Evolutionary conservation across 169 alveolate species (phyloP), one percentile per base, ranked within the genome.

Genomic region (Eimeria tenella): DNA sequence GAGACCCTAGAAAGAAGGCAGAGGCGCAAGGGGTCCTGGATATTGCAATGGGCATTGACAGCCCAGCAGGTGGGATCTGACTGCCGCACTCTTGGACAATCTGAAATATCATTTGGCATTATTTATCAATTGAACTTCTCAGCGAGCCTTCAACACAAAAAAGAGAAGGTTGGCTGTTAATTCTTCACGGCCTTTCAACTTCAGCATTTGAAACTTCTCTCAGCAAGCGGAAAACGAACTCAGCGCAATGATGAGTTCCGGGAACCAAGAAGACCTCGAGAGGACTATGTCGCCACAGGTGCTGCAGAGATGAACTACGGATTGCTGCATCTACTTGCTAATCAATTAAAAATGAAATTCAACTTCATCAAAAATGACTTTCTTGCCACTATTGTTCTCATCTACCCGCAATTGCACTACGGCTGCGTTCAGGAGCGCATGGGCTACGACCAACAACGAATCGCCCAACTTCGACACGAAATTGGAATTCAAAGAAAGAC

Each of bases 221-320:
- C 93, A 89, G 94, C 71, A 71, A 21, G 94, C 94, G 11, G 82
- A 89, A 58, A 25, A 23, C 55, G 94, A 89, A 23, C 65, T 71
- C 31, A 65, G 58, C 11, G 11, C 21, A 21, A 50, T 89, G 68
- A 89, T 89, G 94, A 81, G 82, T 19, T 77, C 94, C 13, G 68
- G 17, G 21, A 89, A 89, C 75, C 94, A 89, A 49, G 71, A 81
- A 50, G 88, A 74, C 31, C 94, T 89, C 7, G 84, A 89, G 68
- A 89, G 82, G 65, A 71, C 94, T 4, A 81, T 89, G 84, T 81
- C 94, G 68, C 94, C 94, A 7, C 94, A 89, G 79, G 94, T 71
- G 60, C 83, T 31, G 83, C 52, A 42, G 49, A 5, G 23, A 31
- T 17, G 1, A 13, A 65, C 75, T 65, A 19, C 4, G 11, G 8